Percentiles rank a stretch among this genome's conserved stretches.
These are phyloP conservation scores for Pseudogymnoascus sp. DNA, from an alignment of 2,329 filamentous ascomycete genomes.

Conservation along the genomic window DNA sequence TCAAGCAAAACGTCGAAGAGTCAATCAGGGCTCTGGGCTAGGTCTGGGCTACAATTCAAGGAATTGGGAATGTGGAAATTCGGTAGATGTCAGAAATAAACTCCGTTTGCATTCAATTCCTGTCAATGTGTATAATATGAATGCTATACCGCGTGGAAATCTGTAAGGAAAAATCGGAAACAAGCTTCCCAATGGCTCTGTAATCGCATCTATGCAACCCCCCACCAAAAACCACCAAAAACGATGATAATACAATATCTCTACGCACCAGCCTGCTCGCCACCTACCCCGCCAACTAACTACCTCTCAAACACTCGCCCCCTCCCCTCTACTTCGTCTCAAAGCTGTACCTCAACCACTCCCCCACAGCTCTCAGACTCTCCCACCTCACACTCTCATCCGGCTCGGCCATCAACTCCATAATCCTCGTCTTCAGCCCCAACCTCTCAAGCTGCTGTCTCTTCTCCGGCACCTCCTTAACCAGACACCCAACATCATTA, in stretches of 20 bases:
- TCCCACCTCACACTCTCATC: slow-evolving; percentile 68
- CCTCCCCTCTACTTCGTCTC: slow-evolving; percentile 31
- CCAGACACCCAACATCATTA: slow-evolving; percentile 62
- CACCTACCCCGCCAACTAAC: neutral
- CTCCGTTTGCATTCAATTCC: neutral
- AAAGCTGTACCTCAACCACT: slow-evolving; percentile 67
- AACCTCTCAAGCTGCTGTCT: slow-evolving; percentile 56
- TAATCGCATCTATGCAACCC: neutral
- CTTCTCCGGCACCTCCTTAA: slow-evolving; percentile 64
- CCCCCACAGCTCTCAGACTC: slow-evolving; percentile 63
- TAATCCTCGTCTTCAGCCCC: slow-evolving; percentile 59
- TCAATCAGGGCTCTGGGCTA: neutral
- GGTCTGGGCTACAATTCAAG: neutral
- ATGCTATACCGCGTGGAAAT: slow-evolving; percentile 1
- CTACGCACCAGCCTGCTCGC: neutral
- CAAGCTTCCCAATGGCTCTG: slow-evolving; percentile 4
- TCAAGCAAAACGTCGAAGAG: neutral
- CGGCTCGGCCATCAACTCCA: slow-evolving; percentile 64
- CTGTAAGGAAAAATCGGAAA: neutral
- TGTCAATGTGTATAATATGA: neutral
- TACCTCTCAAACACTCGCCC: neutral
- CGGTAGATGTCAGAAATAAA: neutral
- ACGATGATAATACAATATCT: neutral
- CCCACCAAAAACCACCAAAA: slow-evolving; percentile 5
- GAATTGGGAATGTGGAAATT: neutral